A percentile compares a stretch with the other conserved stretches of the same genome.
Evolutionary conservation across 2,329 filamentous ascomycete species (phyloP).

Genomic region (Hyphodiscus sp.): DNA sequence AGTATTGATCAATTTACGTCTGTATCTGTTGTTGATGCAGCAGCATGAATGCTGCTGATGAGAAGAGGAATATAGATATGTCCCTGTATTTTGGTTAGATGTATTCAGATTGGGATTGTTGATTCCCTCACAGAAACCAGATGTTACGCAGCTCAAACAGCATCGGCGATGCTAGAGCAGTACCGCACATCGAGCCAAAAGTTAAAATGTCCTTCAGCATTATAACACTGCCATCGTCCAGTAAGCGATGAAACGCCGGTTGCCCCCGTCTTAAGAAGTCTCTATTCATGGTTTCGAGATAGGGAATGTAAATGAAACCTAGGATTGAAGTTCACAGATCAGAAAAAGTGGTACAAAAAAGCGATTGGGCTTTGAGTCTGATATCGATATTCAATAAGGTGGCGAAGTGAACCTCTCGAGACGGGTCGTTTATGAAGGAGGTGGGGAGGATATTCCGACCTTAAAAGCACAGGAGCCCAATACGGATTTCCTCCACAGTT

Average conservation of each 20-base stretch:
- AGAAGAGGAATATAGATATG: slow-evolving; percentile 1
- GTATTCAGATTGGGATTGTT: background rate
- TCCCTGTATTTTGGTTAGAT: background rate
- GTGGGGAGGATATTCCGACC: background rate
- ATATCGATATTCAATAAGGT: background rate
- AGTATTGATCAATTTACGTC: slow-evolving; percentile 5
- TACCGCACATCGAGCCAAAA: slow-evolving; percentile 5
- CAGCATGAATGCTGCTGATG: slow-evolving; percentile 1
- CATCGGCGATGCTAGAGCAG: slow-evolving; percentile 11
- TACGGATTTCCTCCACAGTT: background rate
- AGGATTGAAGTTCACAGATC: background rate
- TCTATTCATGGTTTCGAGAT: background rate
- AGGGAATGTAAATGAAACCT: background rate
- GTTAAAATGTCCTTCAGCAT: background rate
- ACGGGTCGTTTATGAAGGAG: background rate
- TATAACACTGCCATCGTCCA: background rate
- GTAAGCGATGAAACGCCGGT: background rate
- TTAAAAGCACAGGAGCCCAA: background rate
- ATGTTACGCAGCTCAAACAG: slow-evolving; percentile 4
- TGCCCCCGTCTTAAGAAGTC: too few species aligned
- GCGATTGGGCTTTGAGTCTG: background rate
- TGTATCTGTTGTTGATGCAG: slow-evolving; percentile 6
- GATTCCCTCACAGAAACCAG: slow-evolving; percentile 3
- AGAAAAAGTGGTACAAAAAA: background rate
- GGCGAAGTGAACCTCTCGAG: background rate